These are phyloP conservation scores for Mucuna pruriens DNA, from an alignment of 306 rosid genomes.

Conservation along the genomic window DNA sequence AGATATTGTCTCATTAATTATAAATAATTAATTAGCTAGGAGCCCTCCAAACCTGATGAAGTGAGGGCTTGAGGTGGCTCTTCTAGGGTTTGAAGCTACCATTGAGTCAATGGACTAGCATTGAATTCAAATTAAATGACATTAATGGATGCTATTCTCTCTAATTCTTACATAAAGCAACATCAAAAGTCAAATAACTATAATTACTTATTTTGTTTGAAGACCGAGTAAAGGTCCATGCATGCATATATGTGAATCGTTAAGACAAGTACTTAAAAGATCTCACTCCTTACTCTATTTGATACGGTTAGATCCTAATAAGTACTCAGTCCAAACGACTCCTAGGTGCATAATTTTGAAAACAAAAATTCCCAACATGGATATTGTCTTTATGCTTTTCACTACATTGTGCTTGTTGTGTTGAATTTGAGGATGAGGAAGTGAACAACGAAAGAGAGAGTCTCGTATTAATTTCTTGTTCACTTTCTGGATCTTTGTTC, in stretches of 20 bases:
- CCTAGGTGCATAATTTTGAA: slow-evolving; percentile 24
- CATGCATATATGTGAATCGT: slow-evolving; percentile 21
- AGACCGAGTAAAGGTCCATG: neutral
- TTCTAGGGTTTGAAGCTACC: neutral
- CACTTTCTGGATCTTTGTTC: slow-evolving; percentile 25
- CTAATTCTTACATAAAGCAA: neutral
- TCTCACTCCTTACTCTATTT: slow-evolving; percentile 56
- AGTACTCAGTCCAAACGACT: slow-evolving; percentile 57
- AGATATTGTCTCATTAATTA: neutral
- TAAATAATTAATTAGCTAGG: neutral
- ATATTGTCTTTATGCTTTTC: slow-evolving; percentile 12
- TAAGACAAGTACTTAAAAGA: slow-evolving; percentile 70
- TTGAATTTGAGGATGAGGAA: slow-evolving; percentile 45
- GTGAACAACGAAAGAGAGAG: slow-evolving; percentile 65
- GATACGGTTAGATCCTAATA: slow-evolving; percentile 59
- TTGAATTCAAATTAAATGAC: neutral
- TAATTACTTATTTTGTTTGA: neutral
- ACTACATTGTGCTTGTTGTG: slow-evolving; percentile 21
- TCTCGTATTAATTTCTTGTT: slow-evolving; percentile 41
- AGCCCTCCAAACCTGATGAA: neutral
- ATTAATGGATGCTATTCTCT: neutral
- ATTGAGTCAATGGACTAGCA: neutral
- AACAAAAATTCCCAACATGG: slow-evolving; percentile 33
- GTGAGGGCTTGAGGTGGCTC: neutral
- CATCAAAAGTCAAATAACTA: slow-evolving; percentile 25